Evolutionary conservation across 768 basidiomycete genomes (phyloP), one percentile per base, ranked within the genome.

Genomic region (Artomyces pyxidatus): DNA sequence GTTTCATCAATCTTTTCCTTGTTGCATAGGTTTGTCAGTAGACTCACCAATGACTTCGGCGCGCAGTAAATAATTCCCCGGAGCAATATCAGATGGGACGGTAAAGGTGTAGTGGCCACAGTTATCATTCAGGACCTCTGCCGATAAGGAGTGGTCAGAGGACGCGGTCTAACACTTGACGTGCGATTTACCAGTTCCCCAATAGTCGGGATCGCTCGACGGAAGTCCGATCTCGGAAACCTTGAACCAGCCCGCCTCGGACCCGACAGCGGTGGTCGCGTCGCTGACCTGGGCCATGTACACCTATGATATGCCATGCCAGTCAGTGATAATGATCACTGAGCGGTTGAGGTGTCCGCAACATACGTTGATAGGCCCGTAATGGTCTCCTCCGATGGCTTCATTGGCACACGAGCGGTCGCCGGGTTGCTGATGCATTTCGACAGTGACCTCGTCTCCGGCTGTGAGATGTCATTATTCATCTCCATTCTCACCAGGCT

Each of bases 101-200:
- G 65, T 74, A 68, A 77, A 74, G 4, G 71, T 73, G 56, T 65
- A 75, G 58, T 76, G 74, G n/a, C 74, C 75, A 48, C 74, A 77
- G 61, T 77, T 76, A 46, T 75, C 68, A 68, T 73, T 19, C 12
- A 26, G 1, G 25, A 25, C 10, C 7, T 17, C 2, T 35, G 35
- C n/a, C n/a, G n/a, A n/a, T n/a, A n/a, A n/a, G n/a, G 42, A 11
- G 14, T 27, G 19, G 4, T 32, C 27, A 23, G 28, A 3, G 17
- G 1, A 16, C 2, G 19, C 29, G 9, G 12, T 3, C 21, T 7
- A 12, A 14, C 5, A 48, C 54, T 43, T 43, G n/a, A 61, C 62
- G 54, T 70, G 68, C 30, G 70, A 54, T 28, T 68, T 63, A 55
- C 65, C 65, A 59, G 68, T 62, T 39, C 68, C 67, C 62, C 68